Conservation (phyloP, 495 filamentous ascomycete genomes). For the Lepraria neglecta region DNA sequence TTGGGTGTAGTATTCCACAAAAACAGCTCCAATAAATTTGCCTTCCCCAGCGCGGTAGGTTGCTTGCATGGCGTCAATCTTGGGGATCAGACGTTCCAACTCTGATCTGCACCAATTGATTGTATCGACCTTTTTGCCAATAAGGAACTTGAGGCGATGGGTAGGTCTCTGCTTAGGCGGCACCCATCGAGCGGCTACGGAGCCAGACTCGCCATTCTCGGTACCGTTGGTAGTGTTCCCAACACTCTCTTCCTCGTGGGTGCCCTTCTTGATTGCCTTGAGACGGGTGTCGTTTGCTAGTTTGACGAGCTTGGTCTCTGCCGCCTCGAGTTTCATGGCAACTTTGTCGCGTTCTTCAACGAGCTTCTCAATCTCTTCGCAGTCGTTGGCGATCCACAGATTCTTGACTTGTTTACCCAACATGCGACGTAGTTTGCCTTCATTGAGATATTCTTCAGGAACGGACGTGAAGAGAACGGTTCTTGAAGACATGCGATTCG, state of each 20-base stretch:
- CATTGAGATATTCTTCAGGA: slow-evolving; percentile 64
- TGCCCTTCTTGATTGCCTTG: slow-evolving; percentile 67
- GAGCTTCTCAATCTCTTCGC: slow-evolving; percentile 71
- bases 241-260: slow-evolving; percentile 44
- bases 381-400: slow-evolving; percentile 80
- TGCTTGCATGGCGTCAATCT: slow-evolving; percentile 68
- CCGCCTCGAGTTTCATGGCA: slow-evolving; percentile 79
- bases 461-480: slow-evolving; percentile 91
- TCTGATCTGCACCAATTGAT: slow-evolving; percentile 83
- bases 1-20: slow-evolving; percentile 81
- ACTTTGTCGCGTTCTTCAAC: slow-evolving; percentile 79
- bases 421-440: slow-evolving; percentile 66
- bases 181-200: slow-evolving; percentile 73
- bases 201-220: slow-evolving; percentile 58
- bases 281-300: slow-evolving; percentile 70
- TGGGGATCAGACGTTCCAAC: slow-evolving; percentile 73
- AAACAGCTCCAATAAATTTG: slow-evolving; percentile 54
- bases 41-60: slow-evolving; percentile 64
- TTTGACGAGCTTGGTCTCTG: slow-evolving; percentile 81
- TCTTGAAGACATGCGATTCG: slow-evolving; percentile 83
- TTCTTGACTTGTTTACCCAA: slow-evolving; percentile 72
- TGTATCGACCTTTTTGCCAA: slow-evolving; percentile 82
- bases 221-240: slow-evolving; percentile 46
- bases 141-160: slow-evolving; percentile 68
- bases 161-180: slow-evolving; percentile 76